A percentile compares a stretch with the other conserved stretches of the same genome.
Conservation (phyloP, 495 filamentous ascomycete genomes). For the Beverwykella pulmonaria region DNA sequence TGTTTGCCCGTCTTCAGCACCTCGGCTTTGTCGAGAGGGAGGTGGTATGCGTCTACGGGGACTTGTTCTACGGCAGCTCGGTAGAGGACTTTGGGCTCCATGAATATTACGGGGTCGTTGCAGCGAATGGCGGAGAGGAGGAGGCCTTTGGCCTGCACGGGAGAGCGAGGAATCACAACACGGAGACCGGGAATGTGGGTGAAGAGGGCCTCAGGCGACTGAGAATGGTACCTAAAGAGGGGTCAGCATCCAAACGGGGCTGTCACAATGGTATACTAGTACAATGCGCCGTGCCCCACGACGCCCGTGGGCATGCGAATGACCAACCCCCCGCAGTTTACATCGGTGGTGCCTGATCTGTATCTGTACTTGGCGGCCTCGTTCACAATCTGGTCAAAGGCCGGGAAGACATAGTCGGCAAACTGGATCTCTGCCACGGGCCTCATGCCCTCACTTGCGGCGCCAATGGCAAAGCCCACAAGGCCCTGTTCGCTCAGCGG, state of each 20-base stretch:
- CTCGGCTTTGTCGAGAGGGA: slow-evolving; percentile 89
- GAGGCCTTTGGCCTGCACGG: slow-evolving; percentile 89
- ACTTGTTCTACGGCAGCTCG: slow-evolving; percentile 95
- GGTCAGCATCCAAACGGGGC: too few species aligned
- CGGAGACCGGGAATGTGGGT: slow-evolving; percentile 87
- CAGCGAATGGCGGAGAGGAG: slow-evolving; percentile 73
- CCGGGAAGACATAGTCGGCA: slow-evolving; percentile 95
- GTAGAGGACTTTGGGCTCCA: slow-evolving; percentile 97
- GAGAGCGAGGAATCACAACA: slow-evolving; percentile 88
- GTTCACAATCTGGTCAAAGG: slow-evolving; percentile 97
- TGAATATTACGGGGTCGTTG: slow-evolving; percentile 90
- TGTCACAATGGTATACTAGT: too few species aligned
- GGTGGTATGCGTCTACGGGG: slow-evolving; percentile 75
- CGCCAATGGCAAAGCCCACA: slow-evolving; percentile 88
- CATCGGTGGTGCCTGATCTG: slow-evolving; percentile 71
- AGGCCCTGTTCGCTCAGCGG: slow-evolving; percentile 94
- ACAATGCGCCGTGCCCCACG: slow-evolving; percentile 93
- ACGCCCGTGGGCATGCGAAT: slow-evolving; percentile 93
- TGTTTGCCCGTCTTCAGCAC: slow-evolving; percentile 81
- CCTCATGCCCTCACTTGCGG: slow-evolving; percentile 87
- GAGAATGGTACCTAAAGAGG: too few species aligned
- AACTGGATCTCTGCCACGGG: slow-evolving; percentile 97
- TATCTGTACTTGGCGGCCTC: slow-evolving; percentile 94
- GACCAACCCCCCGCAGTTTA: slow-evolving; percentile 62
- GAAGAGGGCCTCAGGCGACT: slow-evolving; percentile 91